phyloP scores from a whole-genome alignment of 352 stramenopile species.

The Pythium aristosporum region DNA sequence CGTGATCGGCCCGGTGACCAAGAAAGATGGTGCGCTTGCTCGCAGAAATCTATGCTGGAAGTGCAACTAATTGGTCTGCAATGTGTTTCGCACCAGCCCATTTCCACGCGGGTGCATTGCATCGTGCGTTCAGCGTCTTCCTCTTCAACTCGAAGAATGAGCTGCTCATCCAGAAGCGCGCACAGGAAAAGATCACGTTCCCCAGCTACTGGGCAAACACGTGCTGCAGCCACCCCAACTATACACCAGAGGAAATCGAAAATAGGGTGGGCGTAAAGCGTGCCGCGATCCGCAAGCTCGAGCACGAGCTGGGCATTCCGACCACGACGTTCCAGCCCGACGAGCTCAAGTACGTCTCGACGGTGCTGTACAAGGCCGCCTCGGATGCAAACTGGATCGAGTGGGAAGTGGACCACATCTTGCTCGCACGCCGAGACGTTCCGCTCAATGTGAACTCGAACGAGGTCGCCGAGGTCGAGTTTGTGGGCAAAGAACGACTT shows the following conservation, averaged over 20 bases:
- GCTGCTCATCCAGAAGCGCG: slow-evolving; percentile 90
- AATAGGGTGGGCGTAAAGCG: slow-evolving; percentile 84
- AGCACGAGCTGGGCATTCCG: slow-evolving; percentile 98
- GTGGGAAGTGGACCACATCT: slow-evolving; percentile 99
- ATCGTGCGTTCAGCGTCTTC: slow-evolving; percentile 87
- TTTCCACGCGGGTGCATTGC: slow-evolving; percentile 72
- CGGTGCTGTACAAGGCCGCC: slow-evolving; percentile 96
- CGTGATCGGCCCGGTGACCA: slow-evolving; percentile 80
- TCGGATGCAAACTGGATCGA: slow-evolving; percentile 94
- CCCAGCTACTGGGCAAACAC: slow-evolving; percentile 99
- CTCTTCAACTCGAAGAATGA: slow-evolving; percentile 87
- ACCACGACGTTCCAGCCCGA: slow-evolving; percentile 67
- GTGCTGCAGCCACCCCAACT: slow-evolving; percentile 97
- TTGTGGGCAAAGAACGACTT: slow-evolving; percentile 74
- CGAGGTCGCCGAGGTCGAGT: slow-evolving; percentile 92
- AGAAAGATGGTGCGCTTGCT: slow-evolving; percentile 69
- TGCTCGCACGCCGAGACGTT: slow-evolving; percentile 89
- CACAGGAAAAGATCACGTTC: slow-evolving; percentile 98
- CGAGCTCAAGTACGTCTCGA: slow-evolving; percentile 96
- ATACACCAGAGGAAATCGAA: slow-evolving; percentile 88
- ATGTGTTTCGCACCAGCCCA: slow-evolving; percentile 40
- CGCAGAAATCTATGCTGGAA: too few species aligned
- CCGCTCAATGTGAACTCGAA: slow-evolving; percentile 90
- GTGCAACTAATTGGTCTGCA: too few species aligned
- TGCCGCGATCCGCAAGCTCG: slow-evolving; percentile 97